A percentile compares a stretch with the other conserved stretches of the same genome.
Evolutionary conservation across 148 eudicot genomes (phyloP).

Genomic region (Heliamphora exappendiculata): DNA sequence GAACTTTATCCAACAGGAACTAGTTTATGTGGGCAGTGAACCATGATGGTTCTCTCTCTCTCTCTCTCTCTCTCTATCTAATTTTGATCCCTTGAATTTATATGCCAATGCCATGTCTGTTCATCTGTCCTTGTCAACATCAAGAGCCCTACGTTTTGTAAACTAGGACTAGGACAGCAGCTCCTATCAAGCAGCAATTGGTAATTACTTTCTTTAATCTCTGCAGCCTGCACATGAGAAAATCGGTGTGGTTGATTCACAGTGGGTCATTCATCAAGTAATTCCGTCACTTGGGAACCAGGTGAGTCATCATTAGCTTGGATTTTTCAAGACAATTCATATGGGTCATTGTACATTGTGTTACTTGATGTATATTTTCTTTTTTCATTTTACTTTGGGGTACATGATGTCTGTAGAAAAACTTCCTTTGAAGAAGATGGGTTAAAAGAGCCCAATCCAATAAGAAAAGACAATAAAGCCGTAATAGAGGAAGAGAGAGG

Average conservation of each 20-base stretch:
- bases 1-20: neutral
- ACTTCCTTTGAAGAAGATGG: no score
- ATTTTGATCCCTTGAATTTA: neutral
- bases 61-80: neutral
- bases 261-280: slow-evolving; percentile 75
- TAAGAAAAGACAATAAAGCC: neutral
- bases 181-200: neutral
- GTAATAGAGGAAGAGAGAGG: neutral
- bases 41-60: neutral
- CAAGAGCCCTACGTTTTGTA: neutral
- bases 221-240: slow-evolving; percentile 89
- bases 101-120: no score
- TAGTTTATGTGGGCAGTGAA: neutral
- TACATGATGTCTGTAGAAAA: no score
- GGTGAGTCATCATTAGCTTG: slow-evolving; percentile 23
- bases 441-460: no score
- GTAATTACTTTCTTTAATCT: neutral
- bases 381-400: neutral
- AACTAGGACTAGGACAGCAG: neutral
- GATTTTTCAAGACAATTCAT: neutral
- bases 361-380: neutral
- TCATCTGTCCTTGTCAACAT: neutral
- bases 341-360: neutral
- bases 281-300: slow-evolving; percentile 75
- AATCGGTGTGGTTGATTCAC: slow-evolving; percentile 82